Base-by-base conservation (phyloP, 768 basidiomycete species). In the Panus rudis region DNA sequence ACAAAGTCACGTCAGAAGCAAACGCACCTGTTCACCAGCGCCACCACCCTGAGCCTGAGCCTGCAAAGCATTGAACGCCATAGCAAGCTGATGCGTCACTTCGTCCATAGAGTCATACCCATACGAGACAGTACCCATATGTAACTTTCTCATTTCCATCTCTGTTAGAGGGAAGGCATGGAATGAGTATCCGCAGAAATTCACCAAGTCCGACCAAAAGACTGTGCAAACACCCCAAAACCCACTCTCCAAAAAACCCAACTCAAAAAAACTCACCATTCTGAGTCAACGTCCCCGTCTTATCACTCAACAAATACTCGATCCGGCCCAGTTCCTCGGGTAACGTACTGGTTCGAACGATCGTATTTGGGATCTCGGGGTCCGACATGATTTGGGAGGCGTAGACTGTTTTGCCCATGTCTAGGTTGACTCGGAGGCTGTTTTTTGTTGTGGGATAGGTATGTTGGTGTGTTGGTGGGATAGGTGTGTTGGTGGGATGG, bases 371-470 rank as follows among this genome's bases (percentile, higher is more conserved):
- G 52, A 99, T 99, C 63, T 97, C 91, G 34, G 53, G 58, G 65
- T 98, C 96, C 40, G 78, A 83, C 84, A 93, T 92, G 44, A 98
- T 98, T 51, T 92, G 88, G 32, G 87, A 83, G 0, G 91, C 92
- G 54, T 99, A 99, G 32, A 98, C 87, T 1, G 93, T 98, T 66
- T 99, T 99, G 44, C 96, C 96, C 93, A 99, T 98, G 62, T 99
- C 96, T 41, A 99, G 75, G 54, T 99, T 99, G 41, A 99, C 94
- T n/a, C 96, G 87, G 43, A 99, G 69, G 72, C 93, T 97, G 59
- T 5, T 5, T 27, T 6, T 8, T 35, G 8, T 7, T 35, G 8
- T 6, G 33, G 10, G 6, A 8, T 8, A 16, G n/a, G 33, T 17
- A 8, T 7, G n/a, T 35, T 17, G 10, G 28, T n/a, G n/a, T n/a